Evolutionary conservation across 2,329 filamentous ascomycete genomes (phyloP).

Genomic region (Alternaria hordeiaustralica): DNA sequence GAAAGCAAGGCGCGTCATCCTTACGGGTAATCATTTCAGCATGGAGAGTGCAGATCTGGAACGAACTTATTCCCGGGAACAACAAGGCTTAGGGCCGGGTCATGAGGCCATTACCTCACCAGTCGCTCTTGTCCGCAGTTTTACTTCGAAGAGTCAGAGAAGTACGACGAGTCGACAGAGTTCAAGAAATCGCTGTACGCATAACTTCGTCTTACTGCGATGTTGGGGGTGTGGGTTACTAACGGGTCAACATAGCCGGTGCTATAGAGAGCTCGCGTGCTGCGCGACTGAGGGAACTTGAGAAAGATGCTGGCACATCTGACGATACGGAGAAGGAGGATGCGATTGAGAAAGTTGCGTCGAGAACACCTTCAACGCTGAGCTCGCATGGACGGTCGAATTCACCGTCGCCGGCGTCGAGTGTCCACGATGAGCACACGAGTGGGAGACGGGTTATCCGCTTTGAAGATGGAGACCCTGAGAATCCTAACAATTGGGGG

Average conservation of each 20-base stretch:
- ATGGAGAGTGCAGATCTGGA: constrained; percentile 40
- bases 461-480: constrained; percentile 50
- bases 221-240: neutral
- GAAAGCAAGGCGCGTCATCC: constrained; percentile 15
- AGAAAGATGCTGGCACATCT: constrained; percentile 31
- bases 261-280: constrained; percentile 24
- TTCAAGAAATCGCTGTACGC: constrained; percentile 23
- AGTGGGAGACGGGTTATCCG: constrained; percentile 40
- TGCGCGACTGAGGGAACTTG: constrained; percentile 21
- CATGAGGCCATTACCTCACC: constrained; percentile 35
- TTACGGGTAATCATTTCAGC: neutral
- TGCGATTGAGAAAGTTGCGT: constrained; percentile 29
- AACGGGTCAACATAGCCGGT: constrained; percentile 15
- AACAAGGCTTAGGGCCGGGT: constrained; percentile 34
- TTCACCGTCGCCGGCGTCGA: constrained; percentile 14
- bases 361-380: constrained; percentile 13
- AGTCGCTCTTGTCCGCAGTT: constrained; percentile 35
- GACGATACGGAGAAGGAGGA: constrained; percentile 37
- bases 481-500: constrained; percentile 54
- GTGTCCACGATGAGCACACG: neutral
- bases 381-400: constrained; percentile 12
- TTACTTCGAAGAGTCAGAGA: constrained; percentile 31
- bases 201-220: neutral
- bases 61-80: constrained; percentile 44
- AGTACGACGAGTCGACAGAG: constrained; percentile 16